phyloP scores from a whole-genome alignment of 1,284 basidiomycete species.

The Cutaneotrichosporon arboriforme region DNA sequence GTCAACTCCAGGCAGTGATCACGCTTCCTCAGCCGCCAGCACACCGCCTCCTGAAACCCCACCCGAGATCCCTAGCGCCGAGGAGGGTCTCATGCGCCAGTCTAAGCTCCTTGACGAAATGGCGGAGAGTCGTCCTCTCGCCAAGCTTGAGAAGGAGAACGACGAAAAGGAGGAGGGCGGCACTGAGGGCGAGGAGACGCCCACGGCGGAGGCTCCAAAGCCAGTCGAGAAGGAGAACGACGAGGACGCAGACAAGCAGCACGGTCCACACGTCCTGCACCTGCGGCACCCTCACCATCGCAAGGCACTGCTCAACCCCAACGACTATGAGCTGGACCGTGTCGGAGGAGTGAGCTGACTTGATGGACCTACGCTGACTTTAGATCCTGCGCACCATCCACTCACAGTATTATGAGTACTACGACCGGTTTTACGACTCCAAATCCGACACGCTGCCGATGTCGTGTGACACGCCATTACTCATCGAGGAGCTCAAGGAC shows the following conservation, averaged over 20 bases:
- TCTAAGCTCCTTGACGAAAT: constrained; percentile 72
- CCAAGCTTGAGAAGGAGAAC: constrained; percentile 77
- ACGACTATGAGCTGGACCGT: constrained; percentile 78
- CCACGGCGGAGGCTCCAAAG: neutral
- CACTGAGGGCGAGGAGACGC: constrained; percentile 5
- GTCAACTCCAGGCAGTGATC: neutral
- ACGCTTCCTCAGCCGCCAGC: constrained; percentile 2
- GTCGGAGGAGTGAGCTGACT: constrained; percentile 59
- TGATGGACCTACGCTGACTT: neutral
- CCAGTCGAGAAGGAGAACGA: neutral
- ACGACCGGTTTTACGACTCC: constrained; percentile 14
- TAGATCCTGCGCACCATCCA: constrained; percentile 76
- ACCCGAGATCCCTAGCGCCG: constrained; percentile 19
- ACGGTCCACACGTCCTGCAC: neutral
- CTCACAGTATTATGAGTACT: constrained; percentile 60
- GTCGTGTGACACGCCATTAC: constrained; percentile 16
- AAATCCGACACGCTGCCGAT: constrained; percentile 14
- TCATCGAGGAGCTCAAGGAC: constrained; percentile 71
- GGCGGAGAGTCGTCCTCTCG: constrained; percentile 76
- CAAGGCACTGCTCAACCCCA: constrained; percentile 68
- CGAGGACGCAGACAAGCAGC: neutral
- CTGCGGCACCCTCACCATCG: constrained; percentile 15
- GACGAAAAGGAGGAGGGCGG: constrained; percentile 33
- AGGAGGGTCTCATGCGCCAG: constrained; percentile 41
- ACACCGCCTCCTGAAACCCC: constrained; percentile 16